Evolutionary conservation across 805 yeast species (phyloP), one percentile per base, ranked within the genome.

Genomic region (Yamadazyma nakazawae): DNA sequence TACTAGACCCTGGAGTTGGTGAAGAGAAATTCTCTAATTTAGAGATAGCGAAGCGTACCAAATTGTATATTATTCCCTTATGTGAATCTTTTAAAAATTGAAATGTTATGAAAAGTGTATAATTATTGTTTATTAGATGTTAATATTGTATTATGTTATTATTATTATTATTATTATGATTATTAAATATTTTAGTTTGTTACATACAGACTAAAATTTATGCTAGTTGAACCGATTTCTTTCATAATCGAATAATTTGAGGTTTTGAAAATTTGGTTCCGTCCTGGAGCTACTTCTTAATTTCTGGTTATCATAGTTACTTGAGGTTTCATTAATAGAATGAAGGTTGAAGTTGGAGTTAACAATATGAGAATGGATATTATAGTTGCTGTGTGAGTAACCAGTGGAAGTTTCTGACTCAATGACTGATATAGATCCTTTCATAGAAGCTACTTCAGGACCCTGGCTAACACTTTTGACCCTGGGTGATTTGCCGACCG

Each of bases 41-140:
- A 19, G 70, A 66, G 36, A 58, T 59, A 34, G 68, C 56, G 1
- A 64, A 66, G 39, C 51, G 68, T 31, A 56, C 67, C 6, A 54
- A 69, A 38, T 62, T 59, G 35, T 67, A 63, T 50, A 64, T 68
- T 64, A 46, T 68, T 11, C 73, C 73, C 0, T 61, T 67, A 12
- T 45, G 48, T 37, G 45, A 45, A 17, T 45, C 48, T 4, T 45
- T 45, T 41, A 45, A 45, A 32, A 17, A 40, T 34, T 49, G 39
- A 30, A 17, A 14, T 30, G 10, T 17, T 34, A 11, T 34, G 19
- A 34, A 14, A 14, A 30, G 16, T 32, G 34, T 25, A 24, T 13
- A 39, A 14, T 18, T 39, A 18, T 18, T n/a, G 42, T 39, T 26
- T 39, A 37, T 37, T 18, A 26, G 31, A 16, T 24, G 14, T 38